Percentiles rank a stretch among this genome's conserved stretches.
Evolutionary conservation across 1,284 basidiomycete genomes (phyloP).

Genomic region (Trametes polyzona): DNA sequence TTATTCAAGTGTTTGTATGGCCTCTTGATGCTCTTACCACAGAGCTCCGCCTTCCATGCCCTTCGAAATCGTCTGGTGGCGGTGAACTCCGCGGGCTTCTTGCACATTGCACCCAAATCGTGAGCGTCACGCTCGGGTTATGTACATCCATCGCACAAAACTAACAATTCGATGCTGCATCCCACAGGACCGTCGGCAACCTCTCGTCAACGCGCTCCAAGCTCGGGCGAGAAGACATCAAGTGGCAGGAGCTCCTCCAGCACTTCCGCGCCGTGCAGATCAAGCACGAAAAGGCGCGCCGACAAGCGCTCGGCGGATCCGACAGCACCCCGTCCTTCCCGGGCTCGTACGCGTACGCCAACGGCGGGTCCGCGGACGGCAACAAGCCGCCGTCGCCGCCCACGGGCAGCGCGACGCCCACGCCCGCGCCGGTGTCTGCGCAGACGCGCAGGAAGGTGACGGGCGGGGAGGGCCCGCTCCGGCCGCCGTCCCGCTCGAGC

Average conservation of each 20-base stretch:
- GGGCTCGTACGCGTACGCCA: constrained; percentile 7
- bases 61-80: constrained; percentile 93
- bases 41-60: constrained; percentile 96
- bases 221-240: constrained; percentile 84
- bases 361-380: constrained; percentile 13
- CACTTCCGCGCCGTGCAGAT: constrained; percentile 87
- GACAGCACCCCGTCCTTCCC: constrained; percentile 45
- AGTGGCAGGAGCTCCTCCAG: constrained; percentile 89
- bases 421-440: constrained; percentile 40
- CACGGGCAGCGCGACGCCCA: neutral
- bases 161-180: too few relatives aligned
- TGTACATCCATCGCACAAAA: too few relatives aligned
- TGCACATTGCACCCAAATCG: constrained; percentile 87
- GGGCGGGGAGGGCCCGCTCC: constrained; percentile 41
- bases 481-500: constrained; percentile 41
- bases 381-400: constrained; percentile 23
- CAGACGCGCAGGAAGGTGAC: constrained; percentile 61
- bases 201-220: constrained; percentile 67
- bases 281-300: constrained; percentile 85
- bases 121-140: constrained; percentile 34
- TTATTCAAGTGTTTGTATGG: constrained; percentile 98
- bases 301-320: constrained; percentile 59
- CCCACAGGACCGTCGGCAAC: constrained; percentile 38
- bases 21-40: constrained; percentile 95
- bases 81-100: constrained; percentile 92